phyloP scores from a whole-genome alignment of 768 basidiomycete genomes.

The Kwoniella dendrophila region DNA sequence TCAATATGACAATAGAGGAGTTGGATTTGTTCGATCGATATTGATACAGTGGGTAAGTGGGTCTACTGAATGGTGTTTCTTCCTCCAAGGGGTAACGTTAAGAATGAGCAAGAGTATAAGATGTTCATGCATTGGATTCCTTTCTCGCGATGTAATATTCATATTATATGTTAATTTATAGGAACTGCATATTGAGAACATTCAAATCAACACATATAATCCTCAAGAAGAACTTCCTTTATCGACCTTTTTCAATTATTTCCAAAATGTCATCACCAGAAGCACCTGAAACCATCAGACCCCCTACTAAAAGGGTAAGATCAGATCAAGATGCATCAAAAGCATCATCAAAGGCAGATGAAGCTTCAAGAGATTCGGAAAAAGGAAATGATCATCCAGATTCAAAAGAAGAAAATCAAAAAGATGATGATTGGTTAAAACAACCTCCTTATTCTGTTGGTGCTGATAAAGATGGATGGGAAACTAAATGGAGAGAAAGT shows the following conservation, averaged over 20 bases:
- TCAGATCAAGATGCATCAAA: slow-evolving; percentile 45
- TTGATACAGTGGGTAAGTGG: no score
- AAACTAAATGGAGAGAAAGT: slow-evolving; percentile 41
- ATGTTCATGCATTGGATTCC: no score
- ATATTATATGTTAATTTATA: no score
- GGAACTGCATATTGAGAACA: no score
- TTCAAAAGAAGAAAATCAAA: slow-evolving; percentile 24
- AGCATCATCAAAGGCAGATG: slow-evolving; percentile 25
- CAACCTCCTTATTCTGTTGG: slow-evolving; percentile 35
- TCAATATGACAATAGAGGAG: no score
- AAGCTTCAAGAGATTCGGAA: slow-evolving; percentile 8
- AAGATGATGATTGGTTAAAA: slow-evolving; percentile 42
- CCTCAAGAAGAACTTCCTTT: no score
- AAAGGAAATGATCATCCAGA: slow-evolving; percentile 23
- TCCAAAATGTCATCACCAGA: slow-evolving; percentile 3
- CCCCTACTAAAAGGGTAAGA: slow-evolving; percentile 39
- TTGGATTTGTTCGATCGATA: no score
- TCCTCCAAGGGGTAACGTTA: no score
- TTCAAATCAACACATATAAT: no score
- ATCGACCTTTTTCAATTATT: slow-evolving; percentile 1
- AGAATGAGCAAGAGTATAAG: no score
- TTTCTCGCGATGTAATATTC: no score
- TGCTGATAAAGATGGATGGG: slow-evolving; percentile 35
- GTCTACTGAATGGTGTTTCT: no score
- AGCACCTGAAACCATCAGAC: slow-evolving; percentile 27